Evolutionary conservation across 257 asterid species (phyloP), one percentile per base, ranked within the genome.

Genomic region (Scutellaria baicalensis): DNA sequence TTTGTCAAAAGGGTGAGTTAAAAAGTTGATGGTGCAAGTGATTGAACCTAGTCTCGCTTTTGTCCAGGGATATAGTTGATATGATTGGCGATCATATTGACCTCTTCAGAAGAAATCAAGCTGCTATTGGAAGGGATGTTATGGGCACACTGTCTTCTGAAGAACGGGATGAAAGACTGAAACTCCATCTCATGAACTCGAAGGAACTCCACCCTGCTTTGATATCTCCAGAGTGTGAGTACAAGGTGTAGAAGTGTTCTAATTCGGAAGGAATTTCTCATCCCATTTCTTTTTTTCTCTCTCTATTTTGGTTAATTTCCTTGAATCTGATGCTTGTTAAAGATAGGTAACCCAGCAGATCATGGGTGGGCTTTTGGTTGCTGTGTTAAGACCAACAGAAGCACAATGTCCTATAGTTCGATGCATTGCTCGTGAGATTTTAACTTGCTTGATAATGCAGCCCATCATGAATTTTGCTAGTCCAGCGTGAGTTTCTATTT

Each of bases 161-260:
- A 78, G 95, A 89, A 86, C 80, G 96, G 77, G 98, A 92, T 69
- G 96, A 89, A 70, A 86, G 92, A 80, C 81, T 92, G 86, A 92
- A 89, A 78, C 88, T 78, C 72, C 89, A 92, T 73, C 86, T 89
- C 62, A 69, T 92, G 77, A 78, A 81, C 72, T 79, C 96, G 68
- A 85, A 89, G 85, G 92, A 89, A 82, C 96, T 88, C 73, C 98
- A 92, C 70, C 98, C 98, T 66, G 98, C 98, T 75, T 76, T 92
- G 84, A 76, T 88, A 82, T 89, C 96, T 75, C 65, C 96, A 51
- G 96, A 89, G 84, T 76, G 91, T 86, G 98, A 92, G 96, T 89
- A 92, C 92, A 92, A 92, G 98, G 98, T 92, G 86, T 83, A 84
- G 69, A 84, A 84, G 82, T 77, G 81, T 78, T 83, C 80, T 74